These are phyloP conservation scores for Sugiyamaella grinbergsii DNA, from an alignment of 1,139 yeast genomes.

Conservation along the genomic window DNA sequence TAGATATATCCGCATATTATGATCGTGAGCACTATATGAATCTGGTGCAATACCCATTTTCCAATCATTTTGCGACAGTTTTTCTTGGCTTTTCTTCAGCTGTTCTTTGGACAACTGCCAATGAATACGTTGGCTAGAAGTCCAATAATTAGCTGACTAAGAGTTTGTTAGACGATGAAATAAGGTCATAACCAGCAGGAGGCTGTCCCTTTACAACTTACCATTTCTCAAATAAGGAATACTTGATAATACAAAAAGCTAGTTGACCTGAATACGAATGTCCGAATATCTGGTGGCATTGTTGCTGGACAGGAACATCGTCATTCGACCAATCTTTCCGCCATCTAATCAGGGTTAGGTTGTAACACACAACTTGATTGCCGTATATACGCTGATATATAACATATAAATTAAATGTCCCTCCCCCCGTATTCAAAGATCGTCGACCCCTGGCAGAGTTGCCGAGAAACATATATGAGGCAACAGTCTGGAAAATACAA, in stretches of 20 bases:
- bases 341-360: constrained; percentile 1
- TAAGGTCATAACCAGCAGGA: background rate
- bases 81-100: constrained; percentile 47
- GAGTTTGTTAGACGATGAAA: constrained; percentile 3
- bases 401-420: too few relatives aligned
- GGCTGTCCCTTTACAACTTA: background rate
- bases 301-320: too few relatives aligned
- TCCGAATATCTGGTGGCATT: too few relatives aligned
- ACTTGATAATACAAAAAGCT: too few relatives aligned
- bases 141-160: constrained; percentile 61
- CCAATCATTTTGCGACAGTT: constrained; percentile 37
- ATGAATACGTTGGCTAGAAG: constrained; percentile 60
- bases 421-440: background rate
- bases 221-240: background rate
- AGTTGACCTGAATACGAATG: background rate
- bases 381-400: background rate
- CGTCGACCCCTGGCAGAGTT: background rate
- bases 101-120: constrained; percentile 63
- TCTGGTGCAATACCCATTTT: constrained; percentile 28
- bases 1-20: constrained; percentile 48
- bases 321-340: too few relatives aligned
- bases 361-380: background rate
- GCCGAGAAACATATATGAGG: too few relatives aligned
- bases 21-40: constrained; percentile 39
- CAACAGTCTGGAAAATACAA: too few relatives aligned